Percentiles rank a stretch among this genome's conserved stretches.
phyloP scores from a whole-genome alignment of 2,329 filamentous ascomycete species.

The Colletotrichum melonis region DNA sequence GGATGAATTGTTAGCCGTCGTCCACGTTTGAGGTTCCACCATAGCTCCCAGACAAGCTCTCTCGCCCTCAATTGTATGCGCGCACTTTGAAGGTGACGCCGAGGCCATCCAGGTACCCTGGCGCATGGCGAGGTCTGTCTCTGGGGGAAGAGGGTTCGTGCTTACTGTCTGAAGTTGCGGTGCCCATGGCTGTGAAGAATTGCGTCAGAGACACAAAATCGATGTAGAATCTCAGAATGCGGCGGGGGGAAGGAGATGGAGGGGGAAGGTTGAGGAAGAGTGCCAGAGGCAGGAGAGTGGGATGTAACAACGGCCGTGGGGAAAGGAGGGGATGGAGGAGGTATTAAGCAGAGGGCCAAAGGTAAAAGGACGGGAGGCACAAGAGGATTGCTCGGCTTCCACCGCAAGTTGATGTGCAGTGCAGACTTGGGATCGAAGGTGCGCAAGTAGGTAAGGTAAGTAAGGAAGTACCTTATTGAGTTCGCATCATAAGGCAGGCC shows the following conservation, averaged over 20 bases:
- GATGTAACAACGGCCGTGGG: not conserved
- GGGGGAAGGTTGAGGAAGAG: conserved; percentile 1
- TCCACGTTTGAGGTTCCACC: not conserved
- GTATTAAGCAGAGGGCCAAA: not conserved
- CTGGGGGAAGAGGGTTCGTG: conserved; percentile 1
- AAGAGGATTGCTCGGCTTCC: conserved; percentile 6
- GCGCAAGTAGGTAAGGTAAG: not conserved
- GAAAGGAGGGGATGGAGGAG: not conserved
- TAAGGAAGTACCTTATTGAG: conserved; percentile 11
- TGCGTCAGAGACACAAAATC: conserved; percentile 24
- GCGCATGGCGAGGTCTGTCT: not conserved
- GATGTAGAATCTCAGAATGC: conserved; percentile 16
- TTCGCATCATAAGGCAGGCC: conserved; percentile 29
- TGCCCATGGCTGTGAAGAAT: conserved; percentile 20
- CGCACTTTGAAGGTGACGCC: not conserved
- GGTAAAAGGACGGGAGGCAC: not conserved
- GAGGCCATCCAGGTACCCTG: not conserved
- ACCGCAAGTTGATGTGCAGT: conserved; percentile 7
- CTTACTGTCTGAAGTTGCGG: conserved; percentile 31
- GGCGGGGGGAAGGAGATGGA: conserved; percentile 2
- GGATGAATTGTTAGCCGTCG: not conserved
- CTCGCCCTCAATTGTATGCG: not conserved
- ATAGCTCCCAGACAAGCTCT: conserved; percentile 6
- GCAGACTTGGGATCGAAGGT: conserved; percentile 14
- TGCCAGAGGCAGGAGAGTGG: conserved; percentile 5